A percentile compares a stretch with the other conserved stretches of the same genome.
Evolutionary conservation across 2,329 filamentous ascomycete genomes (phyloP).

Genomic region (Trichoderma endophyticum): DNA sequence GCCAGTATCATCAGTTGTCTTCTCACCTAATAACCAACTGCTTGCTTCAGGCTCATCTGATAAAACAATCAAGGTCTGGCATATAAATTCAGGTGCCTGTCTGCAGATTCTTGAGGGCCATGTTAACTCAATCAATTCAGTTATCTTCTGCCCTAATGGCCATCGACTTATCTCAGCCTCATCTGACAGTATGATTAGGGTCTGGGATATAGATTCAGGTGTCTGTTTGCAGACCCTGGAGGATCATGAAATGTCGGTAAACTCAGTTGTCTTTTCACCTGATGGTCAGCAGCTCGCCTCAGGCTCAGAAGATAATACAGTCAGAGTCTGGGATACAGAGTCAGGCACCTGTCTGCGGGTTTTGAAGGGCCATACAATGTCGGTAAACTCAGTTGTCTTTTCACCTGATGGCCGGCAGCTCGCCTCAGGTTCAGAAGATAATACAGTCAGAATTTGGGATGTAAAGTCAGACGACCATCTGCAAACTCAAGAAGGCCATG

Average conservation of each 20-base stretch:
- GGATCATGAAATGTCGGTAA: fast-evolving
- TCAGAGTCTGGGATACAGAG: background rate
- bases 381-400: background rate
- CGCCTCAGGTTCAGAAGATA: background rate
- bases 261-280: background rate
- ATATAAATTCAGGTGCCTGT: background rate
- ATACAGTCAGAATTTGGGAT: background rate
- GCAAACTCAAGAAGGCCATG: background rate
- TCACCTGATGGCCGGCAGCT: background rate
- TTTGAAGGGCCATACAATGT: background rate
- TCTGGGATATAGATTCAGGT: background rate
- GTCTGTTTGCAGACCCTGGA: background rate
- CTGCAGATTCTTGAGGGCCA: slow-evolving; percentile 8
- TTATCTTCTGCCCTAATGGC: slow-evolving; percentile 3
- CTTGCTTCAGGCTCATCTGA: background rate
- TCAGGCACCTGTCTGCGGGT: background rate
- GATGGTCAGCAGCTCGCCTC: background rate
- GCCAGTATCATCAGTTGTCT: background rate
- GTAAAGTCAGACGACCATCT: background rate
- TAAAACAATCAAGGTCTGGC: background rate
- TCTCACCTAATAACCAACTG: background rate
- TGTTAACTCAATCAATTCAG: background rate
- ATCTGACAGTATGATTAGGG: background rate
- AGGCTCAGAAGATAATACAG: background rate
- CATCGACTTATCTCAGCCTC: background rate